Conservation (phyloP, 2,329 filamentous ascomycete genomes). For the Neobulgaria alba region DNA sequence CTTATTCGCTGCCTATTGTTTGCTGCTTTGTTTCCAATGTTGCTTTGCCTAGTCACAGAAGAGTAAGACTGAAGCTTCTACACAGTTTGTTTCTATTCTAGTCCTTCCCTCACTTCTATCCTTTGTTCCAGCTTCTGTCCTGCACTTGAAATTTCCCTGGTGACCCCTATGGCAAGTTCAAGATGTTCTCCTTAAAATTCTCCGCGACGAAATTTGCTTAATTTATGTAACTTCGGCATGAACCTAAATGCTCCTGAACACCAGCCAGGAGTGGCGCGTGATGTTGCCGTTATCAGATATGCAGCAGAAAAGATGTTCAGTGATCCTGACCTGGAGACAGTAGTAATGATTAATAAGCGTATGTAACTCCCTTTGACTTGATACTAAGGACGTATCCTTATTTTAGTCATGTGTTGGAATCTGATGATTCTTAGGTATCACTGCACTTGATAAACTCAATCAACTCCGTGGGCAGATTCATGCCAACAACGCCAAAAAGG, state of each 20-base stretch:
- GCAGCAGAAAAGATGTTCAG: constrained; percentile 10
- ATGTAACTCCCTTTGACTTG: too few relatives aligned
- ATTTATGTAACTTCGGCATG: constrained; percentile 2
- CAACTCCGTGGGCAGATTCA: constrained; percentile 1
- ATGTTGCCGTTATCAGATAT: constrained; percentile 4
- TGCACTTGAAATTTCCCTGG: neutral
- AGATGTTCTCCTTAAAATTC: neutral
- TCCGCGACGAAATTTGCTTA: neutral
- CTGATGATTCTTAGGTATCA: neutral
- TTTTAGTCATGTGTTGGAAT: too few relatives aligned
- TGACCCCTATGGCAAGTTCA: neutral
- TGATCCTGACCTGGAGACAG: constrained; percentile 4
- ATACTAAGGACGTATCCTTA: too few relatives aligned
- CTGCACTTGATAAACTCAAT: constrained; percentile 1
- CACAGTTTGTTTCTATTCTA: too few relatives aligned
- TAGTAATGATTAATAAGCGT: constrained; percentile 7
- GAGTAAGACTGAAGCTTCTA: too few relatives aligned
- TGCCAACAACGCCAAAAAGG: neutral
- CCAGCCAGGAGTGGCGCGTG: constrained; percentile 1
- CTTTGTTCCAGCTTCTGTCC: neutral
- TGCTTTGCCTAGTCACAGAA: too few relatives aligned
- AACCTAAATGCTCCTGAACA: constrained; percentile 14
- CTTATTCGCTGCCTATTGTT: too few relatives aligned
- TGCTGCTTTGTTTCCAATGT: too few relatives aligned
- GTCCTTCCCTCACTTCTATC: too few relatives aligned